A percentile compares a stretch with the other conserved stretches of the same genome.
Evolutionary conservation across 208 protist species (phyloP).

Genomic region (Novymonas esmeraldas): DNA sequence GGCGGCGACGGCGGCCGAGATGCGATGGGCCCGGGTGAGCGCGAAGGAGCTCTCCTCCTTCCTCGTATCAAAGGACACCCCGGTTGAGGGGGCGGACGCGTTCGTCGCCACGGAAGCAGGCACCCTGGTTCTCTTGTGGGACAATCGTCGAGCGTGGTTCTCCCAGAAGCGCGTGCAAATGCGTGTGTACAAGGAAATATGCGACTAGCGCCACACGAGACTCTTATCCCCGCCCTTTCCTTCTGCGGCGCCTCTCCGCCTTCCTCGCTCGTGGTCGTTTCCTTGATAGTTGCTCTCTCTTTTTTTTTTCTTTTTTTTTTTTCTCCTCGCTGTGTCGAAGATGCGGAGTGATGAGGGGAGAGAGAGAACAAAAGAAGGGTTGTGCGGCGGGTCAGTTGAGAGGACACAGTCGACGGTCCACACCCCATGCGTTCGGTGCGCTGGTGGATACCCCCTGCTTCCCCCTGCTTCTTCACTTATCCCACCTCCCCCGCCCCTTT

Average conservation of each 20-base stretch:
- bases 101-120: conserved; percentile 44
- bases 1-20: neutral
- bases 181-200: conserved; percentile 52
- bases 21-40: conserved; percentile 24
- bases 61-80: conserved; percentile 26
- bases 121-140: conserved; percentile 48
- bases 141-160: conserved; percentile 58
- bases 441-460: too few species aligned
- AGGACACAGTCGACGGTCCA: neutral
- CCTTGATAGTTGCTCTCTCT: neutral
- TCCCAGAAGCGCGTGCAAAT: conserved; percentile 50
- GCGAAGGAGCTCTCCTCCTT: conserved; percentile 36
- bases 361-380: neutral
- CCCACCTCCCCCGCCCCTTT: too few species aligned
- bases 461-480: too few species aligned
- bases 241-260: neutral
- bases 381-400: neutral
- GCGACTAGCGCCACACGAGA: too few species aligned
- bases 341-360: neutral
- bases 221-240: neutral
- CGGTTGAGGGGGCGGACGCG: conserved; percentile 33
- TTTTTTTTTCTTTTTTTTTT: neutral
- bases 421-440: too few species aligned
- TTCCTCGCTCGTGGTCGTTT: neutral
- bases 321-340: neutral